These are phyloP conservation scores for Bremia lactucae DNA, from an alignment of 352 stramenopile genomes.

Conservation along the genomic window DNA sequence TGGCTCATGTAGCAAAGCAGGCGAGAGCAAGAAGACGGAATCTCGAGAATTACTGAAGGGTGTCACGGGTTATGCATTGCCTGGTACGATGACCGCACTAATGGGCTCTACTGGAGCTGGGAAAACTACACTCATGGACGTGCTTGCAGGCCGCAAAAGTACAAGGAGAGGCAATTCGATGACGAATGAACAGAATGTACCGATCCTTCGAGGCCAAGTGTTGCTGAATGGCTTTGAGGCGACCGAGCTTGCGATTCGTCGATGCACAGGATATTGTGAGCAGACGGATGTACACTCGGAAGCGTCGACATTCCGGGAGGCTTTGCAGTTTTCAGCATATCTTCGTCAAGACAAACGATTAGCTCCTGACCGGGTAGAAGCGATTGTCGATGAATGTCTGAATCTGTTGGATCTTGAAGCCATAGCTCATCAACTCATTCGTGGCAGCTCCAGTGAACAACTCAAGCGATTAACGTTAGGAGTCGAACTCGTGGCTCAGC, in stretches of 20 bases:
- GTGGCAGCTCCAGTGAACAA: slow-evolving; percentile 34
- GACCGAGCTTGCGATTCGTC: slow-evolving; percentile 34
- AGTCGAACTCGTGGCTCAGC: slow-evolving; percentile 35
- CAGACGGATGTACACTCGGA: slow-evolving; percentile 86
- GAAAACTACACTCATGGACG: slow-evolving; percentile 87
- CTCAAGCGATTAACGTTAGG: slow-evolving; percentile 40
- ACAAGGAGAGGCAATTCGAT: slow-evolving; percentile 21
- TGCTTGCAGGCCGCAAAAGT: slow-evolving; percentile 88
- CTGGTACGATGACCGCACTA: slow-evolving; percentile 83
- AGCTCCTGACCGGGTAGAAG: slow-evolving; percentile 16
- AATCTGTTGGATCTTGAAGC: slow-evolving; percentile 61
- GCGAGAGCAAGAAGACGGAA: slow-evolving; percentile 36
- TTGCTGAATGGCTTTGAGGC: slow-evolving; percentile 85
- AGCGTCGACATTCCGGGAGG: slow-evolving; percentile 83
- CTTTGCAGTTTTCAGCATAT: slow-evolving; percentile 83
- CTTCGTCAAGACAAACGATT: slow-evolving; percentile 42
- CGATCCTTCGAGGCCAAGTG: slow-evolving; percentile 27
- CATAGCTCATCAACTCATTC: slow-evolving; percentile 32
- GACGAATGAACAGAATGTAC: slow-evolving; percentile 14
- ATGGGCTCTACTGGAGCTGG: slow-evolving; percentile 79
- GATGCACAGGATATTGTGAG: slow-evolving; percentile 47
- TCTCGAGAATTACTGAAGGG: slow-evolving; percentile 55
- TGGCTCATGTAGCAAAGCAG: slow-evolving; percentile 31
- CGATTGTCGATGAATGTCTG: slow-evolving; percentile 68
- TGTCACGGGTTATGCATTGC: slow-evolving; percentile 61